Percentiles rank a stretch among this genome's conserved stretches.
Conservation (phyloP, 192 early-diverging fungal species). For the Fimicolochytrium jonesii region DNA sequence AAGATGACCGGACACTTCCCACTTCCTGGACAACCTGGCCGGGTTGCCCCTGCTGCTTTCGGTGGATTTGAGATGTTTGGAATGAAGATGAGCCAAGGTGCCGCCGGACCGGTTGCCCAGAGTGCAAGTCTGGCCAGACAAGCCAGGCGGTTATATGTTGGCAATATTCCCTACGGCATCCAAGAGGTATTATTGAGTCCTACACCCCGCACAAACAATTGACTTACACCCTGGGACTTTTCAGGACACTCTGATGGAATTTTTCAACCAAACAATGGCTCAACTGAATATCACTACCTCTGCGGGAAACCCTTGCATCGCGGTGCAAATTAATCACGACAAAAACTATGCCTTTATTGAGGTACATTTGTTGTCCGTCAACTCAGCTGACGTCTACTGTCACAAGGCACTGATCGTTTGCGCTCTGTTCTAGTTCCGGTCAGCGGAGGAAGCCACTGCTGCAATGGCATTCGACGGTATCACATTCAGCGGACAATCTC, state of each 20-base stretch:
- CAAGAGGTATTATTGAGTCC: conserved; percentile 62
- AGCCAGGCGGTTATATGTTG: conserved; percentile 84
- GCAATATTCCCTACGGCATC: conserved; percentile 70
- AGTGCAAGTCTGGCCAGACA: conserved; percentile 65
- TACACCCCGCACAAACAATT: neutral
- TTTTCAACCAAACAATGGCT: conserved; percentile 85
- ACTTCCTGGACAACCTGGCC: conserved; percentile 60
- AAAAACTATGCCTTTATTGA: conserved; percentile 96
- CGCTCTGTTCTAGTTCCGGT: conserved; percentile 79
- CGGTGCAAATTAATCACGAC: conserved; percentile 87
- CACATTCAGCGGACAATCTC: conserved; percentile 69
- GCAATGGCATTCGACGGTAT: conserved; percentile 94
- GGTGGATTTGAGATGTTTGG: conserved; percentile 17
- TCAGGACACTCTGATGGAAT: conserved; percentile 65
- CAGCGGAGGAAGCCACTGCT: conserved; percentile 81
- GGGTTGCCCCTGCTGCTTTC: conserved; percentile 9
- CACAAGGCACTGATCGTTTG: neutral
- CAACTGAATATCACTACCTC: conserved; percentile 69
- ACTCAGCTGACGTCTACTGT: neutral
- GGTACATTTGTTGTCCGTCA: too few relatives aligned
- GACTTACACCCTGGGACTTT: neutral
- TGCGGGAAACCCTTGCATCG: conserved; percentile 65
- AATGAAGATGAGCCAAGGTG: conserved; percentile 15
- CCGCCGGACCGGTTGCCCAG: conserved; percentile 44
- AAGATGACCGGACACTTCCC: conserved; percentile 84